Evolutionary conservation across 140 eudicot species (phyloP).

Genomic region (Oenanthe javanica): DNA sequence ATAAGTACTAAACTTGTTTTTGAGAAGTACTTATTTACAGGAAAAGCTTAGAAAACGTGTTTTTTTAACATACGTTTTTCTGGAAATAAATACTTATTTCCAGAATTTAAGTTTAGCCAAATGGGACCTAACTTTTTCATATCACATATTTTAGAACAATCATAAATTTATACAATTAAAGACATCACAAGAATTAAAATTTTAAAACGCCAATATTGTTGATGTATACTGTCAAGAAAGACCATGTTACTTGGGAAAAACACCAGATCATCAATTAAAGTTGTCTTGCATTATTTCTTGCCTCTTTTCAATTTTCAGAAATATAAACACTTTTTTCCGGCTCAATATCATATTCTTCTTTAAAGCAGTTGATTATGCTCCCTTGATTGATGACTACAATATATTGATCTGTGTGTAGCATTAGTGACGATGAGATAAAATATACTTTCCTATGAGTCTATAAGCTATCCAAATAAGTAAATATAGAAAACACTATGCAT

Average conservation of each 20-base stretch:
- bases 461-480: neutral
- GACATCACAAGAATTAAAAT: neutral
- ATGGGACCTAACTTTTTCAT: neutral
- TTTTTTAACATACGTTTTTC: no score
- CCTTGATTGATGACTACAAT: neutral
- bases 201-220: neutral
- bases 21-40: no score
- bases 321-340: no score
- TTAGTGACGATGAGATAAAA: neutral
- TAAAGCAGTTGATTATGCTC: neutral
- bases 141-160: neutral
- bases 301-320: neutral
- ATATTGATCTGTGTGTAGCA: neutral
- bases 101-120: no score
- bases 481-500: neutral
- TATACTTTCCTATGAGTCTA: neutral
- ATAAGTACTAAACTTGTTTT: no score
- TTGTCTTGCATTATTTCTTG: neutral
- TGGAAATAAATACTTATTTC: no score
- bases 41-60: no score
- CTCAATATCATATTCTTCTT: neutral
- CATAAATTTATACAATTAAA: neutral
- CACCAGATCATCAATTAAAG: neutral
- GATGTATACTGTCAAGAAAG: neutral
- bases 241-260: neutral